Conservation (phyloP, 306 rosid species). For the Lathyrus sativus region DNA sequence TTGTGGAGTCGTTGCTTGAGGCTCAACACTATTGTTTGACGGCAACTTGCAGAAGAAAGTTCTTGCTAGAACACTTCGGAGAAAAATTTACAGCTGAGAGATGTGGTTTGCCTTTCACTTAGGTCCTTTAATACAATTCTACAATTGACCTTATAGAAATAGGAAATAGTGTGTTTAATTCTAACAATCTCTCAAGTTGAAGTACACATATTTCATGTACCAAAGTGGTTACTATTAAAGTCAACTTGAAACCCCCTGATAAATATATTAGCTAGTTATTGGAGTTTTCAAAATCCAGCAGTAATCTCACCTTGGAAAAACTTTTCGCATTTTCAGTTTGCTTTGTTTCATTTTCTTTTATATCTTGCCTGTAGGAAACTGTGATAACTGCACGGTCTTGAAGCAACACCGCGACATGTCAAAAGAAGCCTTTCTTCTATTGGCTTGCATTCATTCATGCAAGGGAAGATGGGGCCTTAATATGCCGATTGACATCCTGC, state of each 20-base stretch:
- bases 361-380: slow-evolving; percentile 60
- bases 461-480: slow-evolving; percentile 73
- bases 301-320: slow-evolving; percentile 2
- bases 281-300: slow-evolving; percentile 27
- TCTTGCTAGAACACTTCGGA: slow-evolving; percentile 81
- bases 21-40: slow-evolving; percentile 77
- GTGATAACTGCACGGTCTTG: slow-evolving; percentile 75
- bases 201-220: slow-evolving; percentile 19
- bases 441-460: slow-evolving; percentile 86
- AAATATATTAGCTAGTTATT: too few species aligned
- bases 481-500: slow-evolving; percentile 82
- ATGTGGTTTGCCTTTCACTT: slow-evolving; percentile 67
- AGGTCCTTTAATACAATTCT: slow-evolving; percentile 32
- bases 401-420: slow-evolving; percentile 79
- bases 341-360: slow-evolving; percentile 26
- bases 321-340: neutral
- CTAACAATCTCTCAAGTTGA: slow-evolving; percentile 8
- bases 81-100: slow-evolving; percentile 60
- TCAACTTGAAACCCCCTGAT: too few species aligned
- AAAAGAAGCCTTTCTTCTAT: slow-evolving; percentile 80
- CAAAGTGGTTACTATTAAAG: slow-evolving; percentile 3
- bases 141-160: slow-evolving; percentile 8
- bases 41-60: slow-evolving; percentile 83
- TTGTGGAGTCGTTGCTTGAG: slow-evolving; percentile 69
- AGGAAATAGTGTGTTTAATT: slow-evolving; percentile 18